Base-by-base conservation (phyloP, 495 filamentous ascomycete species). In the Tuber borchii region DNA sequence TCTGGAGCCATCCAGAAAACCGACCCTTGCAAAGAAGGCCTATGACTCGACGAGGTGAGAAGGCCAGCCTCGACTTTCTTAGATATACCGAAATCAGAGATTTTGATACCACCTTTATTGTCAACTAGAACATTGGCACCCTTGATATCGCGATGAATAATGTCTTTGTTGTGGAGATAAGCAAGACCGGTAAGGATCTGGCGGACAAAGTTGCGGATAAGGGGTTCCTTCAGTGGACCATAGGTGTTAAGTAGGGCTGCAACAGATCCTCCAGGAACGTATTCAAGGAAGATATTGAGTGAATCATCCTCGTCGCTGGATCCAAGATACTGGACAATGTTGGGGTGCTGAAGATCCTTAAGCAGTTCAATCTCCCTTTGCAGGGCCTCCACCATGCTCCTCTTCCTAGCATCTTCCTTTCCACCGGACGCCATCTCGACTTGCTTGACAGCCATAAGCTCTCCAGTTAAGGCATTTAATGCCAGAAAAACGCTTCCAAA, bases 1-100 rank as follows among this genome's bases (percentile, higher is more conserved):
- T 99, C 95, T 42, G 95, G 95, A 3, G 95, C 95, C 95, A 99
- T 99, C 95, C 95, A 99, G 85, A 97, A 99, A 69, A 99, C 95
- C 73, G 93, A 97, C 43, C 95, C 95, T 81, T 99, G 95, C 19
- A 99, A 87, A 2, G 95, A 97, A 3, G 96, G 94, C 19, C 95
- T 91, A 83, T 96, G 89, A 76, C 91, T 86, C 56, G 80, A 79
- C 26, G 78, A 76, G 34, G 83, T 81, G 69, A 82, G 71, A 73
- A 80, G 83, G 46, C 77, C 78, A 31, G 93, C 93, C 84, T 97
- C 93, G 42, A 97, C 92, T 77, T 94, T 97, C 87, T 99, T 99
- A 75, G 93, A 96, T 83, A 99, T 98, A 84, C 95, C 95, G 80
- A 99, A 99, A 87, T 99, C 95, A 31, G 95, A 97, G 73, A 99